A percentile compares a stretch with the other conserved stretches of the same genome.
These are phyloP conservation scores for Aspergillus aculeatinus DNA, from an alignment of 2,329 filamentous ascomycete genomes.

Conservation along the genomic window DNA sequence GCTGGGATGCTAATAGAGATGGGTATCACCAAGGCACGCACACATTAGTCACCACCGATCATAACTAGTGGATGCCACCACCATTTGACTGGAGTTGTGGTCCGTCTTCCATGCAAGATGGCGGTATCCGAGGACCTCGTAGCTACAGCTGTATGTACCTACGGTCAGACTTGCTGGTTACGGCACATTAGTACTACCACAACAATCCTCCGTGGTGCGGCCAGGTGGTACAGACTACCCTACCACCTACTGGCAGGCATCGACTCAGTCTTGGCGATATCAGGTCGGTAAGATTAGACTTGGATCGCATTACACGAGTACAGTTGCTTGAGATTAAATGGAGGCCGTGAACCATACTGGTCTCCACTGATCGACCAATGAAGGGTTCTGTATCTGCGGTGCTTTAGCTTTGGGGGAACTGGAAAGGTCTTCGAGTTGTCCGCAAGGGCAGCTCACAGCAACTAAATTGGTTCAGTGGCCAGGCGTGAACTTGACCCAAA, in stretches of 20 bases:
- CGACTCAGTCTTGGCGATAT: background rate
- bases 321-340: background rate
- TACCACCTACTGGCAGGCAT: background rate
- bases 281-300: background rate
- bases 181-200: background rate
- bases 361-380: background rate
- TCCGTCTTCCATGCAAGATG: background rate
- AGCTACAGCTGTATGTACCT: background rate
- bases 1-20: background rate
- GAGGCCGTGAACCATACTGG: background rate
- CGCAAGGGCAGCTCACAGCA: background rate
- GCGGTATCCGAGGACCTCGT: background rate
- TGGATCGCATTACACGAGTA: background rate
- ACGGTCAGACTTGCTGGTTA: background rate
- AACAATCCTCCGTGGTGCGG: background rate
- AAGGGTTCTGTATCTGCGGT: background rate
- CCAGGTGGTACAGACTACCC: background rate
- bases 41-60: background rate
- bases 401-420: too few species aligned
- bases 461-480: background rate
- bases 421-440: background rate
- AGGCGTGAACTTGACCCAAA: too few species aligned
- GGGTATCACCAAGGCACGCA: background rate
- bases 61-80: background rate
- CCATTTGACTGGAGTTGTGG: background rate